Conservation (phyloP, 2,329 filamentous ascomycete species). For the Cryphonectria radicalis region DNA sequence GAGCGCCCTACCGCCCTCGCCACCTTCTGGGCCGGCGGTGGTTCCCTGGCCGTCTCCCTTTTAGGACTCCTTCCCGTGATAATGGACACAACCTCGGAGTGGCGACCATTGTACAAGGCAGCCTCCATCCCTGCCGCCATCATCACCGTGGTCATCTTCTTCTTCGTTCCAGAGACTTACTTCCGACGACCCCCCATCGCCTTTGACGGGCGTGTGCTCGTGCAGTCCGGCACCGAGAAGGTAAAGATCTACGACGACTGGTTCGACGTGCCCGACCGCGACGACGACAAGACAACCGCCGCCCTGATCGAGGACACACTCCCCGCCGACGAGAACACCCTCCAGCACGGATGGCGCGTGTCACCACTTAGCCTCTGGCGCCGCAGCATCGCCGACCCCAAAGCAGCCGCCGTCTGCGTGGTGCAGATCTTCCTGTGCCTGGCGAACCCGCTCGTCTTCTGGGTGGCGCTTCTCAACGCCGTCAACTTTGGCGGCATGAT, state of each 20-base stretch:
- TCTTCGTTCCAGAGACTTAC: slow-evolving; percentile 44
- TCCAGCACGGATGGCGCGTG: slow-evolving; percentile 20
- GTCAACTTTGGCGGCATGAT: slow-evolving; percentile 35
- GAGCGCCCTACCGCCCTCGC: slow-evolving; percentile 42
- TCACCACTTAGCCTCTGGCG: slow-evolving; percentile 20
- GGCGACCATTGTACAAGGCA: slow-evolving; percentile 40
- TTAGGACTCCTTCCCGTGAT: slow-evolving; percentile 38
- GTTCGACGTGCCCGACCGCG: slow-evolving; percentile 33
- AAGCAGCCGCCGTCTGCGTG: slow-evolving; percentile 29
- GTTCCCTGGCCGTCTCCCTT: slow-evolving; percentile 33
- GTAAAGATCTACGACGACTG: slow-evolving; percentile 43
- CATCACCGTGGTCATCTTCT: slow-evolving; percentile 37
- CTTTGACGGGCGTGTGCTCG: slow-evolving; percentile 45
- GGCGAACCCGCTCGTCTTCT: slow-evolving; percentile 36
- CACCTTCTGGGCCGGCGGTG: slow-evolving; percentile 40
- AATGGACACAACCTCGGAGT: slow-evolving; percentile 35
- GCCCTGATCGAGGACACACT: slow-evolving; percentile 25
- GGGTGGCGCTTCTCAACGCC: slow-evolving; percentile 35
- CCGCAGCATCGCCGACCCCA: slow-evolving; percentile 27
- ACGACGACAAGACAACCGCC: slow-evolving; percentile 6
- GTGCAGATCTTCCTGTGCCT: slow-evolving; percentile 35
- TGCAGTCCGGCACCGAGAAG: slow-evolving; percentile 44
- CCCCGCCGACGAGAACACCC: slow-evolving; percentile 9
- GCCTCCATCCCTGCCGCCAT: slow-evolving; percentile 37
- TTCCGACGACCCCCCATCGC: slow-evolving; percentile 46